Conservation (phyloP, 208 protist genomes). For the Leishmania major region DNA sequence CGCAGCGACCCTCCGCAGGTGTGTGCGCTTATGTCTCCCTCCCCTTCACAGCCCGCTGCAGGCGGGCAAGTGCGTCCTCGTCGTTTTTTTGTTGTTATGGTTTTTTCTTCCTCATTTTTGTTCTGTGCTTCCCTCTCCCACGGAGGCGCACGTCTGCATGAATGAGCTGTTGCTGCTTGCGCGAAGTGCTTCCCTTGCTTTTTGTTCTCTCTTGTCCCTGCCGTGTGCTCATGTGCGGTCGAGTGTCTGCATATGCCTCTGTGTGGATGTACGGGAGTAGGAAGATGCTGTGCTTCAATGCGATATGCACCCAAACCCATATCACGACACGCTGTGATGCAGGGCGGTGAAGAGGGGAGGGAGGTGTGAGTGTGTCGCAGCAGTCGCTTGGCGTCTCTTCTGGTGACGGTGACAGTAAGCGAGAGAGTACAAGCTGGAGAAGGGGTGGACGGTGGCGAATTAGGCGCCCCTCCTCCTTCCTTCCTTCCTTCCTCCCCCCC, state of each 20-base stretch:
- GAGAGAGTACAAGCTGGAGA: neutral
- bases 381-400: neutral
- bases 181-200: neutral
- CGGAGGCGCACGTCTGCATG: neutral
- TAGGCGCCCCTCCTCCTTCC: neutral
- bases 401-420: neutral
- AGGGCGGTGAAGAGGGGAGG: neutral
- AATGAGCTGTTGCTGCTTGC: neutral
- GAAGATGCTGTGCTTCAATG: neutral
- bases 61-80: neutral
- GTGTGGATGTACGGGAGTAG: neutral
- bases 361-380: neutral
- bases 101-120: too few relatives aligned
- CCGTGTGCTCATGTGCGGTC: neutral
- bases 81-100: neutral
- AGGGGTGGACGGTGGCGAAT: neutral
- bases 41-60: neutral
- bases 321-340: neutral
- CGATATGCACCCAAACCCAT: neutral
- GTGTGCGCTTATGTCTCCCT: neutral
- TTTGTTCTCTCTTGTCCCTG: neutral
- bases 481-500: too few relatives aligned
- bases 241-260: neutral
- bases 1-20: too few relatives aligned
- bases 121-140: neutral